Base-by-base conservation (phyloP, 768 basidiomycete species). In the Peribolospora baueri region DNA sequence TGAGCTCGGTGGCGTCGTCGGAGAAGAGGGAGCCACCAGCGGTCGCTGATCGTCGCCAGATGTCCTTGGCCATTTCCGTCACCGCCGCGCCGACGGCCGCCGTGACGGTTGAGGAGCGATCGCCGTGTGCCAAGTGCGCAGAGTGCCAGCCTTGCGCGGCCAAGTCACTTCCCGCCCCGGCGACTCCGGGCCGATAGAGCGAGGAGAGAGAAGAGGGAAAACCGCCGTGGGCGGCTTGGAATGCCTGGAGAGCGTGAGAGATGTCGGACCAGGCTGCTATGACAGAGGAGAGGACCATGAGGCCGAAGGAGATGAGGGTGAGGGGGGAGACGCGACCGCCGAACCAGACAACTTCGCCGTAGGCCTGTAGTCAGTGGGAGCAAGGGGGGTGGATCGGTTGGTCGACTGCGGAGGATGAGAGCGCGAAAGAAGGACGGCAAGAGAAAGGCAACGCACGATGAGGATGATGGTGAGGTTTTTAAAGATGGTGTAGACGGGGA, bases 401-500 rank as follows among this genome's bases (percentile, higher is more conserved):
- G 25, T 50, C 49, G 8, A 46, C 14, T 46, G 56, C 46, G 51
- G 25, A 59, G 49, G 57, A 48, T 11, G 38, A 36, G 53, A 50
- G 10, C 47, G 55, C 14, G 38, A 49, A 42, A 56, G 10, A 48
- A 0, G 52, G 59, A 37, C 9, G 40, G 48, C n/a, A n/a, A 5
- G 47, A 48, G 36, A 53, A 41, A 54, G 46, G 50, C 8, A 25
- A 9, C 49, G 41, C 25, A 25, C 90, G 64, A 97, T 97, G 39
- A 98, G 75, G 60, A 98, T 97, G 63, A 97, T 98, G n/a, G 93
- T 95, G 63, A 97, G 65, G 66, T 98, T 98, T 70, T 98, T 98
- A 76, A 97, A 97, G 59, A 98, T 97, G 0, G 93, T 97, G 70
- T 95, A 98, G 38, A 95, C 80, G 0, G 93, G 93, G 68, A 98